phyloP scores from a whole-genome alignment of 2,329 filamentous ascomycete genomes.

The Pseudocercospora vitis region DNA sequence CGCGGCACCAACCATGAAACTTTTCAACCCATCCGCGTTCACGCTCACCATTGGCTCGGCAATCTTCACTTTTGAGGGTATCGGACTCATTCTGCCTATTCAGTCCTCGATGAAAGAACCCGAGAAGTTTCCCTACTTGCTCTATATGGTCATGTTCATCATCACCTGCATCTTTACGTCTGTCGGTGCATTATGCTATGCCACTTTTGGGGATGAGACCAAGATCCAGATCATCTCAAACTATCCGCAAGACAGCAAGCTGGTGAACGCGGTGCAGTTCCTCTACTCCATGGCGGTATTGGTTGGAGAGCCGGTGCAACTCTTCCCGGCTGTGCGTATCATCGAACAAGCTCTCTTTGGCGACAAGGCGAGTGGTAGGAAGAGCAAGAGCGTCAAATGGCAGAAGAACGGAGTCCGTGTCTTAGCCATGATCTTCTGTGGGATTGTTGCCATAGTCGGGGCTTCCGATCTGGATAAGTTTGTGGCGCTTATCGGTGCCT shows the following conservation, averaged over 20 bases:
- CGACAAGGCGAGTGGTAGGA: constrained; percentile 64
- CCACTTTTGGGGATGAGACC: constrained; percentile 67
- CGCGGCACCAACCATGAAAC: constrained; percentile 59
- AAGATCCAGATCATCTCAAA: constrained; percentile 75
- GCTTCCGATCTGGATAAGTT: constrained; percentile 72
- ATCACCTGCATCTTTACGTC: constrained; percentile 73
- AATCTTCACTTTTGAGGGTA: constrained; percentile 78
- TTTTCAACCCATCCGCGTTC: constrained; percentile 69
- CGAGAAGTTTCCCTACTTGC: constrained; percentile 64
- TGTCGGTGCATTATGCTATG: constrained; percentile 71
- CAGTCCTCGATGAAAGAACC: constrained; percentile 73
- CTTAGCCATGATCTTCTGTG: constrained; percentile 58
- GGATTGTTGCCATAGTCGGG: constrained; percentile 61
- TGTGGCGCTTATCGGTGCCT: constrained; percentile 70
- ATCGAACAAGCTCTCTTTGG: constrained; percentile 68
- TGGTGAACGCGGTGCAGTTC: constrained; percentile 76
- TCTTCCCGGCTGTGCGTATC: constrained; percentile 72
- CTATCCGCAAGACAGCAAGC: constrained; percentile 66
- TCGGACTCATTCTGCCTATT: constrained; percentile 73
- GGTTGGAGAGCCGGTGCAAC: constrained; percentile 71
- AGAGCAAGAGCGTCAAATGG: constrained; percentile 66
- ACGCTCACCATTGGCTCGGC: constrained; percentile 70
- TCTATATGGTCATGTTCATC: constrained; percentile 69
- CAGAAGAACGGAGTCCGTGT: constrained; percentile 70
- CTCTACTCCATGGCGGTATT: constrained; percentile 72